Evolutionary conservation across 257 asterid species (phyloP).

Genomic region (Petrea volubilis): DNA sequence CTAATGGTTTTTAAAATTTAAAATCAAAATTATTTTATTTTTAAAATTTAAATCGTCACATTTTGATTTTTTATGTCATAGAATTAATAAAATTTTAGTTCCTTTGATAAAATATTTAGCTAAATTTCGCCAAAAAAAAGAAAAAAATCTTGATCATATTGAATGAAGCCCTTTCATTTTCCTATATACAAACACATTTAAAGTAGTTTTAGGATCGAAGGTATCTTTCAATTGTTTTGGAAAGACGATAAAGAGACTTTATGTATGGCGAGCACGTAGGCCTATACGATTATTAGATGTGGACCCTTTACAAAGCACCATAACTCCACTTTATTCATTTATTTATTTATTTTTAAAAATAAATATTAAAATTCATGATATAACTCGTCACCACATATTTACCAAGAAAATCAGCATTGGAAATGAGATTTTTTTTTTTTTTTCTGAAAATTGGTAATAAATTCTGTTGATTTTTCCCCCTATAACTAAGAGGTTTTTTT

Average conservation of each 20-base stretch:
- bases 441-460: neutral
- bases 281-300: neutral
- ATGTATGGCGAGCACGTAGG: slow-evolving; percentile 19
- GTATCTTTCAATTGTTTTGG: neutral
- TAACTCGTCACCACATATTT: neutral
- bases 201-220: neutral
- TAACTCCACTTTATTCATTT: slow-evolving; percentile 6
- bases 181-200: neutral
- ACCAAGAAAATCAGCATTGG: neutral
- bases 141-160: neutral
- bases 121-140: too few relatives aligned
- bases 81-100: too few relatives aligned
- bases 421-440: neutral
- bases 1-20: too few relatives aligned
- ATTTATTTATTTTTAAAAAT: neutral
- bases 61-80: too few relatives aligned
- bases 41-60: too few relatives aligned
- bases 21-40: too few relatives aligned
- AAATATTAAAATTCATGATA: neutral
- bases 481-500: too few relatives aligned
- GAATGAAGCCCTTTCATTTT: neutral
- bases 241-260: neutral
- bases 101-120: too few relatives aligned
- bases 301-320: neutral
- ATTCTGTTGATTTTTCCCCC: neutral